These are phyloP conservation scores for Corymbia maculata DNA, from an alignment of 345 rosid species.

Conservation along the genomic window DNA sequence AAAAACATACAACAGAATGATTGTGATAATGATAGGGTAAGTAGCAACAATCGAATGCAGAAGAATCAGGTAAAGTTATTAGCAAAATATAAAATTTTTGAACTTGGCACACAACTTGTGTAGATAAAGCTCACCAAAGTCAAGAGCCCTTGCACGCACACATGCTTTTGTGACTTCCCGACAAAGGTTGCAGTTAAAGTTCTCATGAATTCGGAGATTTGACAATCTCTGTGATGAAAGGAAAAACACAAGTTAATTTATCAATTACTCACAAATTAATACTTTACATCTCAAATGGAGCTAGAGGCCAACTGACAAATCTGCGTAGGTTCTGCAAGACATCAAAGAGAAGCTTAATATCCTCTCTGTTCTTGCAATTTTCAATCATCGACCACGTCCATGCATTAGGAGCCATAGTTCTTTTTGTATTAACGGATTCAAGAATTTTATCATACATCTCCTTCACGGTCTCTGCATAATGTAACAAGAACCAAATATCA, in stretches of 20 bases:
- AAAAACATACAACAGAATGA: background rate
- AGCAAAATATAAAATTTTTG: background rate
- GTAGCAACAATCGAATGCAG: background rate
- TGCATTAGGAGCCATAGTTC: slow-evolving; percentile 75
- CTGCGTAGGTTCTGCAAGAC: slow-evolving; percentile 52
- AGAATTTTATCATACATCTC: slow-evolving; percentile 53
- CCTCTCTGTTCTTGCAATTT: slow-evolving; percentile 54
- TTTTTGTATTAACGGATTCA: slow-evolving; percentile 45
- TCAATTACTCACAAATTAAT: background rate
- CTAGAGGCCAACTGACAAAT: slow-evolving; percentile 50
- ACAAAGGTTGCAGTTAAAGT: slow-evolving; percentile 77
- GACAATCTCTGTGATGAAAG: slow-evolving; percentile 62
- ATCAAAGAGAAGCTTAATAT: slow-evolving; percentile 61
- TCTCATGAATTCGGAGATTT: slow-evolving; percentile 67
- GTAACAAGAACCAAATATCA: background rate
- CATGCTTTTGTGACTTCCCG: slow-evolving; percentile 77
- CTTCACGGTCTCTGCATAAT: slow-evolving; percentile 56
- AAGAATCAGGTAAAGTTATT: background rate
- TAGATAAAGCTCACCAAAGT: slow-evolving; percentile 44
- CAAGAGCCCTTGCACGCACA: slow-evolving; percentile 56
- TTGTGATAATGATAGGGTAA: background rate
- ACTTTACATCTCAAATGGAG: background rate
- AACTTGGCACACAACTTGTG: background rate
- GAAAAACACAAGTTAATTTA: background rate
- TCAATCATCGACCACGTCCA: slow-evolving; percentile 77